These are phyloP conservation scores for Arabidopsis thaliana DNA, from an alignment of 345 rosid species.

Conservation along the genomic window TAIR10.1 NC_003075.7:12984001-12984500, in stretches of 20 bases:
- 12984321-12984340: neutral
- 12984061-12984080: no score
- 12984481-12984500: no score
- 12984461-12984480: no score
- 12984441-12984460: no score
- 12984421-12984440: no score
- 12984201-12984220: slow-evolving; percentile 2
- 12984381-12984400: no score
- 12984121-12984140: slow-evolving; percentile 17
- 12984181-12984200: neutral
- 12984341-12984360: no score
- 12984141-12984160: slow-evolving; percentile 2
- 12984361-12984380: no score
- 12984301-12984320: slow-evolving; percentile 5
- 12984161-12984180: slow-evolving; percentile 6
- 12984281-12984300: slow-evolving; percentile 26
- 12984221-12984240: neutral
- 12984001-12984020: neutral
- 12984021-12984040: neutral
- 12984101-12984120: slow-evolving; percentile 30
- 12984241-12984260: neutral
- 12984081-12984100: slow-evolving; percentile 41
- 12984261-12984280: neutral
- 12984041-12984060: no score
- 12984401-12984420: no score